Percentiles rank a stretch among this genome's conserved stretches.
Evolutionary conservation across 306 rosid species (phyloP).

Genomic region (Hippophae tibetana): DNA sequence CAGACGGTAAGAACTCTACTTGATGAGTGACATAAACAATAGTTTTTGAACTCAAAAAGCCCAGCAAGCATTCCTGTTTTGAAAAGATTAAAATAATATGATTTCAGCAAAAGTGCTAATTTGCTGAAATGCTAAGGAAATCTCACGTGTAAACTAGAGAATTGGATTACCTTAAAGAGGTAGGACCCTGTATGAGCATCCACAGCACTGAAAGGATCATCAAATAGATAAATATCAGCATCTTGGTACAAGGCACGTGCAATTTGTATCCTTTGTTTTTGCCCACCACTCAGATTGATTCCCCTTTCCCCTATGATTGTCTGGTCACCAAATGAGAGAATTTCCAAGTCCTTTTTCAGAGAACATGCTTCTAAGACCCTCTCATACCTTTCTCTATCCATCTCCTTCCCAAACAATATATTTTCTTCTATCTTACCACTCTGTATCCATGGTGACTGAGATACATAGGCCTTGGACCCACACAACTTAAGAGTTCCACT

Average conservation of each 20-base stretch:
- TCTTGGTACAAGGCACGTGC: slow-evolving; percentile 80
- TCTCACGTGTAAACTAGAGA: not conserved
- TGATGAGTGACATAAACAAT: slow-evolving; percentile 62
- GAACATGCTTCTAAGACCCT: slow-evolving; percentile 75
- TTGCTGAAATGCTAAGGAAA: slow-evolving; percentile 1
- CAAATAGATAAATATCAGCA: slow-evolving; percentile 71
- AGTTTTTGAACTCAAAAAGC: slow-evolving; percentile 46
- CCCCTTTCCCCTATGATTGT: slow-evolving; percentile 82
- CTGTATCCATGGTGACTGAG: slow-evolving; percentile 91
- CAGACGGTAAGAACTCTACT: slow-evolving; percentile 64
- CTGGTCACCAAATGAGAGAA: slow-evolving; percentile 71
- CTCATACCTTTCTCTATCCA: slow-evolving; percentile 61
- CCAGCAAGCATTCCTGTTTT: slow-evolving; percentile 58
- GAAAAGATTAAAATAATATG: not conserved
- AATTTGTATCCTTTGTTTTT: slow-evolving; percentile 78
- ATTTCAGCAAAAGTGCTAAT: not conserved
- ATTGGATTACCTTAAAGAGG: slow-evolving; percentile 47
- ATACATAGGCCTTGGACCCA: slow-evolving; percentile 77
- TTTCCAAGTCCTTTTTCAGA: slow-evolving; percentile 57
- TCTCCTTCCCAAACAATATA: slow-evolving; percentile 60
- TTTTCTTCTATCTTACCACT: slow-evolving; percentile 76
- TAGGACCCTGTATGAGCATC: slow-evolving; percentile 97
- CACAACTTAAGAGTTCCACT: slow-evolving; percentile 57
- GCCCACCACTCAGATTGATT: slow-evolving; percentile 86
- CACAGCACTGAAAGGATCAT: slow-evolving; percentile 90